A percentile compares a stretch with the other conserved stretches of the same genome.
Conservation (phyloP, 2,329 filamentous ascomycete genomes). For the Pseudogymnoascus sp. region DNA sequence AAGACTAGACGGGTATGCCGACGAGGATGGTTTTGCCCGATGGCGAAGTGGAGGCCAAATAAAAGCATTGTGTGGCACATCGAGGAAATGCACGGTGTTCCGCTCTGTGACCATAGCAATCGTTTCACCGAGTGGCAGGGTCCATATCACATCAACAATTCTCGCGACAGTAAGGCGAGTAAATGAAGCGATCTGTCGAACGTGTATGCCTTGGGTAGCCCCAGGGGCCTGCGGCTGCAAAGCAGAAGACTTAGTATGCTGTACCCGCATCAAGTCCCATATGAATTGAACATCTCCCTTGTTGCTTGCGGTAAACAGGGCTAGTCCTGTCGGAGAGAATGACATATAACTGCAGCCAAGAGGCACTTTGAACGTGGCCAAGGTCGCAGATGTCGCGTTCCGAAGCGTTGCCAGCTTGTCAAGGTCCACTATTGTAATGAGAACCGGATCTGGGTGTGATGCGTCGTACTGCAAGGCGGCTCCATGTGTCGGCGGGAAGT, state of each 20-base stretch:
- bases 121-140: constrained; percentile 69
- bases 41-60: constrained; percentile 73
- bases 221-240: constrained; percentile 39
- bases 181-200: constrained; percentile 82
- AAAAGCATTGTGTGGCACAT: constrained; percentile 74
- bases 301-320: constrained; percentile 69
- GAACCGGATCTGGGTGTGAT: constrained; percentile 56
- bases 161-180: constrained; percentile 86
- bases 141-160: constrained; percentile 87
- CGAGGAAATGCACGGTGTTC: constrained; percentile 89
- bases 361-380: constrained; percentile 63
- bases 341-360: constrained; percentile 76
- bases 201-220: constrained; percentile 42
- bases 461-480: constrained; percentile 42
- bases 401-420: constrained; percentile 47
- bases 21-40: constrained; percentile 27
- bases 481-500: constrained; percentile 72
- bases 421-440: constrained; percentile 69
- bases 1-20: background rate
- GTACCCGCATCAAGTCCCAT: constrained; percentile 67
- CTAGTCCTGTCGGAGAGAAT: constrained; percentile 65
- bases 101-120: constrained; percentile 86
- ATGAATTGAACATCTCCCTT: constrained; percentile 79
- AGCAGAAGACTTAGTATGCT: constrained; percentile 54
- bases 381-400: constrained; percentile 41